Conservation (phyloP, 176 grass and related monocot genomes). For the Dactylis glomerata region DNA sequence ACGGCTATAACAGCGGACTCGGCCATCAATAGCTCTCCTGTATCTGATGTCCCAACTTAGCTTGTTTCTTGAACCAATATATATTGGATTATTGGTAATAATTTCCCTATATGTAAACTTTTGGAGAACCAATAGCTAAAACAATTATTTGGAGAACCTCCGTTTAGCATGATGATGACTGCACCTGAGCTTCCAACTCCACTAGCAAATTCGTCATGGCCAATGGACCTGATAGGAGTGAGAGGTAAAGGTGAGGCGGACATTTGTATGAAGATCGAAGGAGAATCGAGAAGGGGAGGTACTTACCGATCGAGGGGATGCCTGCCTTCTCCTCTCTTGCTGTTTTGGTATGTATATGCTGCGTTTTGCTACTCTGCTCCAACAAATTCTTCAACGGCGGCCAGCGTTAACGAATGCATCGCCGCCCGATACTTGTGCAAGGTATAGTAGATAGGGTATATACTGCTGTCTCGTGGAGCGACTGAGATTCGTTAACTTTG, state of each 20-base stretch:
- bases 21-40: background rate
- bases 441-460: too few relatives aligned
- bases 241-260: background rate
- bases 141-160: background rate
- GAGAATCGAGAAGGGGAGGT: background rate
- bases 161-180: background rate
- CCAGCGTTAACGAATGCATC: background rate
- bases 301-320: background rate
- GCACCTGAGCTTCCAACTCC: background rate
- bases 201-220: too few relatives aligned
- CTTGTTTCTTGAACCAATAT: background rate
- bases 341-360: background rate
- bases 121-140: background rate
- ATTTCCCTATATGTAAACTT: background rate
- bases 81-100: background rate
- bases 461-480: too few relatives aligned
- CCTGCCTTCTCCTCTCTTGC: background rate
- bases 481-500: too few relatives aligned
- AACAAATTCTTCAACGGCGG: background rate
- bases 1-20: background rate
- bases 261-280: background rate
- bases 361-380: background rate
- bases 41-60: background rate
- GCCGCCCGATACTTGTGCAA: too few relatives aligned
- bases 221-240: background rate